These are phyloP conservation scores for Theobroma grandiflorum DNA, from an alignment of 441 rosid genomes.

Conservation along the genomic window DNA sequence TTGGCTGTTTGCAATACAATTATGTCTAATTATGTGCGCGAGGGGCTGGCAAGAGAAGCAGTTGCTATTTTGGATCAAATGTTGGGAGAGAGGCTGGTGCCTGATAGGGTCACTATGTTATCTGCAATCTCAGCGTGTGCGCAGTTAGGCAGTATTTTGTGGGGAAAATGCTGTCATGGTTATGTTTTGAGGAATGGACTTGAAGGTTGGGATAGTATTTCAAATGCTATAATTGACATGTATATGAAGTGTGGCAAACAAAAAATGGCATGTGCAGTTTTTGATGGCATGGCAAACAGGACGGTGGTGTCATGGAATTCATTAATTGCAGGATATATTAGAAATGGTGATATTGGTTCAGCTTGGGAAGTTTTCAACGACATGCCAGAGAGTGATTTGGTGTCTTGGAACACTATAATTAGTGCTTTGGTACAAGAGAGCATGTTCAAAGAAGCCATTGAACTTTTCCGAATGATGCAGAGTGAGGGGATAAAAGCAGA, in stretches of 20 bases:
- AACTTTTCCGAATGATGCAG: slow-evolving; percentile 58
- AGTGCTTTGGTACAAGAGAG: slow-evolving; percentile 55
- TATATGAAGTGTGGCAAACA: slow-evolving; percentile 70
- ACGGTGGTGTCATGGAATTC: slow-evolving; percentile 76
- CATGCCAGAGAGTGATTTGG: slow-evolving; percentile 63
- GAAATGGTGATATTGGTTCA: slow-evolving; percentile 55
- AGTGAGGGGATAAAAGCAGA: slow-evolving; percentile 49
- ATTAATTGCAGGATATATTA: slow-evolving; percentile 59
- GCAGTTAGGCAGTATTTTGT: slow-evolving; percentile 42
- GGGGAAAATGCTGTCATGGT: slow-evolving; percentile 66
- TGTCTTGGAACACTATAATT: slow-evolving; percentile 65
- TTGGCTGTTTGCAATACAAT: slow-evolving; percentile 68
- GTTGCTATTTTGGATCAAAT: slow-evolving; percentile 55
- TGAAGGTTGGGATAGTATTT: slow-evolving; percentile 60
- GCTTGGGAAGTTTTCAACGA: slow-evolving; percentile 52
- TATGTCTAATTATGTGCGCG: slow-evolving; percentile 64
- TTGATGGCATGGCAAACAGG: slow-evolving; percentile 58
- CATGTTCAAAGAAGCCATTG: slow-evolving; percentile 61
- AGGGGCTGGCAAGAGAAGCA: slow-evolving; percentile 63
- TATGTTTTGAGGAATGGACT: slow-evolving; percentile 70
- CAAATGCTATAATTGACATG: slow-evolving; percentile 69
- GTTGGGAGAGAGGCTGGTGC: slow-evolving; percentile 47
- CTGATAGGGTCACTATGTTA: slow-evolving; percentile 68
- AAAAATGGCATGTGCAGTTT: slow-evolving; percentile 54
- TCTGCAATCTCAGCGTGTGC: slow-evolving; percentile 70